These are phyloP conservation scores for Fraxinus ornus DNA, from an alignment of 305 asterid species.

Conservation along the genomic window DNA sequence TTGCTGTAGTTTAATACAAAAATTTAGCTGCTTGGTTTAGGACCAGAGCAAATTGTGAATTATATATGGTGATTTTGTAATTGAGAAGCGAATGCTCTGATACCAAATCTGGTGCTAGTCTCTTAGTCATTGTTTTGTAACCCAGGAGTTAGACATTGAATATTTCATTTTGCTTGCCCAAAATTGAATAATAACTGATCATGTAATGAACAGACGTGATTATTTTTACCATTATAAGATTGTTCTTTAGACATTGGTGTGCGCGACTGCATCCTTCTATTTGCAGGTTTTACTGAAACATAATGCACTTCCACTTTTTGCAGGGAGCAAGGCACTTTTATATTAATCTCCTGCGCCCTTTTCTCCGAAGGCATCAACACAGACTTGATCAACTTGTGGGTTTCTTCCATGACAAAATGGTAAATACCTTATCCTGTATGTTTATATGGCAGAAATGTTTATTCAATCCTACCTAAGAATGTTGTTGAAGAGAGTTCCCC, in stretches of 20 bases:
- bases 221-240: neutral
- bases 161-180: neutral
- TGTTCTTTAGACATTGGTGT: slow-evolving; percentile 11
- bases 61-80: neutral
- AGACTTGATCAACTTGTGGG: slow-evolving; percentile 63
- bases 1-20: neutral
- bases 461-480: neutral
- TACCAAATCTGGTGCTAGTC: neutral
- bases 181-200: neutral
- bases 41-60: neutral
- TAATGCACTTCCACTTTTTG: slow-evolving; percentile 21
- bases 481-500: neutral
- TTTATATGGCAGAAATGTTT: neutral
- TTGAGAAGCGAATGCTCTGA: neutral
- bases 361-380: slow-evolving; percentile 68
- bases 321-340: slow-evolving; percentile 86
- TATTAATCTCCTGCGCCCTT: slow-evolving; percentile 64
- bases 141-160: neutral
- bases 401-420: slow-evolving; percentile 62
- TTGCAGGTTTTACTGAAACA: slow-evolving; percentile 3
- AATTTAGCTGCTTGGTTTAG: neutral
- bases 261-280: neutral
- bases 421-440: slow-evolving; percentile 27
- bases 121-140: neutral
- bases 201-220: slow-evolving; percentile 5